Percentiles rank a stretch among this genome's conserved stretches.
Evolutionary conservation across 2,329 filamentous ascomycete genomes (phyloP).

Genomic region (Septoria petroselini): DNA sequence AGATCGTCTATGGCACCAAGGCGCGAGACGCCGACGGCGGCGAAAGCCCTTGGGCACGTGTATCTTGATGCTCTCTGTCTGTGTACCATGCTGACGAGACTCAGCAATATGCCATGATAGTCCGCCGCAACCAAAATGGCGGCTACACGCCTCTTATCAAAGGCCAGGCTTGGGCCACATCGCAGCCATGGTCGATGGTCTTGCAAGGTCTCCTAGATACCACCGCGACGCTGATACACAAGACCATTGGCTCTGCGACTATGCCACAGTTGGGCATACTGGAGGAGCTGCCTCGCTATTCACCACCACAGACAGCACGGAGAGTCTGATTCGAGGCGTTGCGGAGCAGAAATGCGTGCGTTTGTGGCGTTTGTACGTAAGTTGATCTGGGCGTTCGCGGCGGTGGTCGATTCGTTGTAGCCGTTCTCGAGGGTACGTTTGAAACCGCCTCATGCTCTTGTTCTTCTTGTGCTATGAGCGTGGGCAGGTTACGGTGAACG

Average conservation of each 20-base stretch:
- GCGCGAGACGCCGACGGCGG: slow-evolving; percentile 7
- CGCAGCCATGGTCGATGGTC: slow-evolving; percentile 19
- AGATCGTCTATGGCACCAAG: slow-evolving; percentile 18
- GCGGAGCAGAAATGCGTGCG: too few species aligned
- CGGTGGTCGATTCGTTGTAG: too few species aligned
- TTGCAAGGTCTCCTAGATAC: slow-evolving; percentile 19
- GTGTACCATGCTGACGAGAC: background rate
- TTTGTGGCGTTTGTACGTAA: too few species aligned
- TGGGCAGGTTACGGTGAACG: too few species aligned
- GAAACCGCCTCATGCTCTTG: too few species aligned
- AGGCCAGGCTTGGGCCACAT: slow-evolving; percentile 18
- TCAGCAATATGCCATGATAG: slow-evolving; percentile 23
- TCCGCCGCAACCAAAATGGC: slow-evolving; percentile 13
- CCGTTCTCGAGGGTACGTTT: too few species aligned
- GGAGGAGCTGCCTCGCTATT: slow-evolving; percentile 16
- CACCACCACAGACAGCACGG: background rate
- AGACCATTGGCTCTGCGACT: slow-evolving; percentile 12
- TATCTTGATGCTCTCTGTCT: background rate
- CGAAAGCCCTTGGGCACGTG: slow-evolving; percentile 12
- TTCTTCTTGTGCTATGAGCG: too few species aligned
- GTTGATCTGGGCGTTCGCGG: too few species aligned
- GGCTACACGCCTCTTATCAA: slow-evolving; percentile 17
- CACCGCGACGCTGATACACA: slow-evolving; percentile 18
- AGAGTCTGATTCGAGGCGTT: too few species aligned
- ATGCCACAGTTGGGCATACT: slow-evolving; percentile 16